Evolutionary conservation across 306 rosid species (phyloP).

Genomic region (Gynostemma pentaphyllum): DNA sequence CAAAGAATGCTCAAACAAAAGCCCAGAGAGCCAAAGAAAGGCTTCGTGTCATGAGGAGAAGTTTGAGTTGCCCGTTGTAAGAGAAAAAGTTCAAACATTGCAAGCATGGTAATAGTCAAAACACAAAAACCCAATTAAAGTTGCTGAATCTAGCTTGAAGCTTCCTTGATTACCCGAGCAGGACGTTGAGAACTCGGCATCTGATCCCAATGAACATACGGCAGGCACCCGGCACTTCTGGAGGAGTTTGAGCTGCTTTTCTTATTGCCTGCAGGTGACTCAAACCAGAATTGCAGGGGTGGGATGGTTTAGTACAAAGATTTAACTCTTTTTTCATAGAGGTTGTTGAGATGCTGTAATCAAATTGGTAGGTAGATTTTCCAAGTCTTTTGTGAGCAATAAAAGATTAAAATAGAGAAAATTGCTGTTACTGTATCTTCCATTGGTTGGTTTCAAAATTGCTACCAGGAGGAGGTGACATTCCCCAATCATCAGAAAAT

Average conservation of each 20-base stretch:
- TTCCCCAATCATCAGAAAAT: too few relatives aligned
- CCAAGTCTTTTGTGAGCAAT: background rate
- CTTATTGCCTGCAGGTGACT: background rate
- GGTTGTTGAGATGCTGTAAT: background rate
- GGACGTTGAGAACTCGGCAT: background rate
- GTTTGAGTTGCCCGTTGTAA: slow-evolving; percentile 46
- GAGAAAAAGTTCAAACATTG: background rate
- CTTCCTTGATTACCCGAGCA: too few relatives aligned
- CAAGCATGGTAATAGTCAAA: background rate
- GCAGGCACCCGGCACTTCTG: background rate
- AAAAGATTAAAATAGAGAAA: background rate
- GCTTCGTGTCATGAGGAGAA: slow-evolving; percentile 47
- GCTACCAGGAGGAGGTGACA: too few relatives aligned
- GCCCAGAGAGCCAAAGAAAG: slow-evolving; percentile 50
- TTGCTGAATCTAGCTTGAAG: background rate
- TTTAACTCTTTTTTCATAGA: background rate
- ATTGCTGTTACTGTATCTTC: background rate
- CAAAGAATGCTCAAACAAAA: slow-evolving; percentile 39
- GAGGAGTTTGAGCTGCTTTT: background rate
- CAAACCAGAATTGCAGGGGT: background rate
- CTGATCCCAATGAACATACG: background rate
- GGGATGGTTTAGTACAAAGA: background rate
- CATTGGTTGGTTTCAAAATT: background rate
- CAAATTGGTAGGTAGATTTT: background rate
- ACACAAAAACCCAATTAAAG: background rate